These are phyloP conservation scores for Ceratobasidium sp. DNA, from an alignment of 1,284 basidiomycete species.

Conservation along the genomic window DNA sequence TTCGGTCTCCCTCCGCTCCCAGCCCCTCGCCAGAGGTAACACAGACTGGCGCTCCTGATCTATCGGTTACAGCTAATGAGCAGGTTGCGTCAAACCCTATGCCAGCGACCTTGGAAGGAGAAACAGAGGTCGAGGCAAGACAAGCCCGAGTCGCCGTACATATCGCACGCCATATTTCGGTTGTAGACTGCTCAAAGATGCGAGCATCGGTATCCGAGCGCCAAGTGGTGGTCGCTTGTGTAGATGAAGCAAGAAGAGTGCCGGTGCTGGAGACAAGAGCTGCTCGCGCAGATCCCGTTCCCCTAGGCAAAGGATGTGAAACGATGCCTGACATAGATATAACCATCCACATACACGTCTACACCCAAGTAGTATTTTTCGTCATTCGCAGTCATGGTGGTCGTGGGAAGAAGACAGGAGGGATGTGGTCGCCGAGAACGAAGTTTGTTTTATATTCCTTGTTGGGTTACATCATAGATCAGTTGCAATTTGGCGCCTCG, in stretches of 20 bases:
- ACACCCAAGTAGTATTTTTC: conserved; percentile 66
- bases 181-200: conserved; percentile 95
- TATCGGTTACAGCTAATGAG: conserved; percentile 89
- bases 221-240: conserved; percentile 86
- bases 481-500: conserved; percentile 4
- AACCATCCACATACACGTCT: conserved; percentile 63
- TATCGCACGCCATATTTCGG: conserved; percentile 89
- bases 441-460: not conserved
- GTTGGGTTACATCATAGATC: conserved; percentile 13
- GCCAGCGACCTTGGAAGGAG: conserved; percentile 81
- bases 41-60: conserved; percentile 80
- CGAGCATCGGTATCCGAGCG: conserved; percentile 87
- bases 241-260: conserved; percentile 81
- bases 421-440: not conserved
- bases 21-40: conserved; percentile 80
- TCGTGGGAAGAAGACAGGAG: conserved; percentile 1
- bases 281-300: conserved; percentile 94
- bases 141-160: conserved; percentile 78
- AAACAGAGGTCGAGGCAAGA: conserved; percentile 73
- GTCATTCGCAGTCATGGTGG: conserved; percentile 22
- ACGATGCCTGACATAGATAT: not conserved
- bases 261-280: conserved; percentile 85
- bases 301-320: conserved; percentile 59
- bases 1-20: conserved; percentile 76
- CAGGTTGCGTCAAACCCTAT: conserved; percentile 98